phyloP scores from a whole-genome alignment of 768 basidiomycete species.

The Russula sp. region DNA sequence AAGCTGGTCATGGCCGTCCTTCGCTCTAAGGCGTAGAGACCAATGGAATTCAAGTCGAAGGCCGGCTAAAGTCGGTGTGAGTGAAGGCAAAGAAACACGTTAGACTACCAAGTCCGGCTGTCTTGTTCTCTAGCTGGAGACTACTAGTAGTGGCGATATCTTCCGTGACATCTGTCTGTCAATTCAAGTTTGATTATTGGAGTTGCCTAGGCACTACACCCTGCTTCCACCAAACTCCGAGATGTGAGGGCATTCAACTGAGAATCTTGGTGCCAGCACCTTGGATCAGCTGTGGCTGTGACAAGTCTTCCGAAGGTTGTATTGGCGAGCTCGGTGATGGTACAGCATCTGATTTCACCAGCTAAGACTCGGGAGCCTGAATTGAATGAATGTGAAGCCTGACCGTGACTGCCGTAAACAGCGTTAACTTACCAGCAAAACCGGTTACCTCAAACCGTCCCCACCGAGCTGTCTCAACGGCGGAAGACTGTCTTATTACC shows the following conservation, averaged over 20 bases:
- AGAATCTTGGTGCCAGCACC: background rate
- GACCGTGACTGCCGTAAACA: too few relatives aligned
- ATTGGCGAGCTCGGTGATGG: background rate
- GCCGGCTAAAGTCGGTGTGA: background rate
- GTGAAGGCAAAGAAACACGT: background rate
- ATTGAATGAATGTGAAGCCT: too few relatives aligned
- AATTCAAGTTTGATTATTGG: background rate
- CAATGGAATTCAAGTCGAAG: background rate
- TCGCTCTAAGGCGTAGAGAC: background rate
- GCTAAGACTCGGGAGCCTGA: too few relatives aligned
- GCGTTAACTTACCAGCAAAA: too few relatives aligned
- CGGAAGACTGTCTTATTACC: too few relatives aligned
- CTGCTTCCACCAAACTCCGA: background rate
- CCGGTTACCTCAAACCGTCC: too few relatives aligned
- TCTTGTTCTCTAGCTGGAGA: background rate
- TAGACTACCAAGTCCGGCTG: background rate
- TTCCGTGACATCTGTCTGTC: background rate
- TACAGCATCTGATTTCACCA: background rate
- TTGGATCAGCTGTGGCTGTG: background rate
- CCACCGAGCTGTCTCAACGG: too few relatives aligned
- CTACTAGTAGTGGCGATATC: background rate
- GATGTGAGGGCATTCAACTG: background rate
- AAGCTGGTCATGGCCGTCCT: background rate
- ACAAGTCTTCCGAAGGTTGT: background rate
- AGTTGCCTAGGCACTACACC: background rate